phyloP scores from a whole-genome alignment of 164 flowering plant genomes.

The Tinospora cordifolia region DNA sequence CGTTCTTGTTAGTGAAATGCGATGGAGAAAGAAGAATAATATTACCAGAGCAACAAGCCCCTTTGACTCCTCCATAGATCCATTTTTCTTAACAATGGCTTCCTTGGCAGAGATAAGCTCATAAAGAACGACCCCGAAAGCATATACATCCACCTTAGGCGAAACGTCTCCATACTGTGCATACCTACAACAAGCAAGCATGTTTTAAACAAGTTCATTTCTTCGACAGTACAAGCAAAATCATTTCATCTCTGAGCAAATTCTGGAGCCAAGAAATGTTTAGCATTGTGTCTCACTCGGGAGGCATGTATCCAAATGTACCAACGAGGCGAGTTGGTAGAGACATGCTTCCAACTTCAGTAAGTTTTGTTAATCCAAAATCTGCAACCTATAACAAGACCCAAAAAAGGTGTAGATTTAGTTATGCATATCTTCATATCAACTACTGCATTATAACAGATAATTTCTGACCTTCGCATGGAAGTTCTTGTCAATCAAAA shows the following conservation, averaged over 20 bases:
- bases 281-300: slow-evolving; percentile 53
- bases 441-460: not conserved
- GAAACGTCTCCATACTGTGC: slow-evolving; percentile 82
- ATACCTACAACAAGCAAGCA: slow-evolving; percentile 48
- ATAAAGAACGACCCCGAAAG: slow-evolving; percentile 87
- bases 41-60: slow-evolving; percentile 77
- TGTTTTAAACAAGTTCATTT: not conserved
- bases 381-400: slow-evolving; percentile 65
- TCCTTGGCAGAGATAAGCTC: slow-evolving; percentile 83
- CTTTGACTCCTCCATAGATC: slow-evolving; percentile 43
- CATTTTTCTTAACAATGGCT: slow-evolving; percentile 54
- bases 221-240: no score
- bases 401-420: slow-evolving; percentile 6
- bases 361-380: slow-evolving; percentile 80
- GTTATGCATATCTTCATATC: not conserved
- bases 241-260: no score
- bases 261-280: no score
- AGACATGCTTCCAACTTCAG: slow-evolving; percentile 68
- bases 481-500: slow-evolving; percentile 80
- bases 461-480: slow-evolving; percentile 65
- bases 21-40: not conserved
- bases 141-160: slow-evolving; percentile 86
- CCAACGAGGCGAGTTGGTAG: slow-evolving; percentile 75
- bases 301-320: slow-evolving; percentile 96
- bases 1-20: not conserved